Evolutionary conservation across 176 grass and related monocot species (phyloP).

Genomic region (Tillandsia leiboldiana): DNA sequence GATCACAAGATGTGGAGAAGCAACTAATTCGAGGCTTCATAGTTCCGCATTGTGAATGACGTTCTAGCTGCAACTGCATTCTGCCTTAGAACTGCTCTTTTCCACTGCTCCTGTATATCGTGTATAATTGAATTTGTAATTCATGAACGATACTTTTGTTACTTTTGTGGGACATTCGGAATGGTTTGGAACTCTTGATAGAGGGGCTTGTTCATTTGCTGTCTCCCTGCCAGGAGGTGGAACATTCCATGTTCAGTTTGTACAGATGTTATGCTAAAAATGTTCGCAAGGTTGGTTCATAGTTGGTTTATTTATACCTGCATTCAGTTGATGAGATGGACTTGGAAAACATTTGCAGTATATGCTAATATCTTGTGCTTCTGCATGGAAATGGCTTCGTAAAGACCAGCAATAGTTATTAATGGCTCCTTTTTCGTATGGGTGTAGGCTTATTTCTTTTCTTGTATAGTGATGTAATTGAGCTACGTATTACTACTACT

Average conservation of each 20-base stretch:
- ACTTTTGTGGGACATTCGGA: constrained; percentile 37
- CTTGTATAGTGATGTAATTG: too few species aligned
- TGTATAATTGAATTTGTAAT: constrained; percentile 68
- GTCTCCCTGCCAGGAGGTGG: constrained; percentile 34
- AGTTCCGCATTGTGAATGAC: constrained; percentile 32
- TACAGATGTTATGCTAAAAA: constrained; percentile 66
- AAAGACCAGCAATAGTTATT: too few species aligned
- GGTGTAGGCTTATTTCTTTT: too few species aligned
- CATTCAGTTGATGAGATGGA: constrained; percentile 7
- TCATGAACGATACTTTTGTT: constrained; percentile 30
- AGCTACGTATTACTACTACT: too few species aligned
- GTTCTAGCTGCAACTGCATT: constrained; percentile 33
- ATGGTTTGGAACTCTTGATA: constrained; percentile 44
- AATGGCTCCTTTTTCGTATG: too few species aligned
- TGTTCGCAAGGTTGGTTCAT: constrained; percentile 29
- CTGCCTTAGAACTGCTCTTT: constrained; percentile 40
- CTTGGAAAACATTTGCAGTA: neutral
- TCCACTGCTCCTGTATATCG: constrained; percentile 42
- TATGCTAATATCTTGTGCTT: too few species aligned
- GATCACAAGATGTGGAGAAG: constrained; percentile 33
- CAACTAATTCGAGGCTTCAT: constrained; percentile 42
- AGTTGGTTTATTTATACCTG: constrained; percentile 28
- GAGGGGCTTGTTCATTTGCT: constrained; percentile 59
- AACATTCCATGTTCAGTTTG: constrained; percentile 78
- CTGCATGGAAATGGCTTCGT: too few species aligned